Base-by-base conservation (phyloP, 2,329 filamentous ascomycete species). In the Mollisiaceae sp. region DNA sequence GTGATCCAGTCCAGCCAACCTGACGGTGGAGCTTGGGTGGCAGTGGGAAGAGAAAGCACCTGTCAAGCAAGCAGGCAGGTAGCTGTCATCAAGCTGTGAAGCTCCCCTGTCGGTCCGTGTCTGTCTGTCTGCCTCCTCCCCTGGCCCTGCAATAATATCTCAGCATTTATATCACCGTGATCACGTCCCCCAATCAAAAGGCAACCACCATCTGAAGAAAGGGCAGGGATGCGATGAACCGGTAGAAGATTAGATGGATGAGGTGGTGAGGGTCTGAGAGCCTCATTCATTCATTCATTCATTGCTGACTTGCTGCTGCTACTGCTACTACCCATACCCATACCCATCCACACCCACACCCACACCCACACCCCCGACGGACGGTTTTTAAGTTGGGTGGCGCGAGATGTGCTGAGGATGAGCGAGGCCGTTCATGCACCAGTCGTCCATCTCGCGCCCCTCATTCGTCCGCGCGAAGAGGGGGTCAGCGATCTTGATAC, bases 221-320 rank as follows among this genome's bases (percentile, higher is more conserved):
- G n/a, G n/a, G n/a, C n/a, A n/a, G n/a, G n/a, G n/a, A n/a, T n/a
- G n/a, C n/a, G n/a, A n/a, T n/a, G 12, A 18, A 18, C 14, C 15
- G 38, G 38, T 41, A 9, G 8, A 43, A 43, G 27, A 32, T 32
- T 32, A 6, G 27, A 32, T 32, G 8, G 22, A 1, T 14, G 27
- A 56, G 52, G 52, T 56, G n/a, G n/a, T n/a, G n/a, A n/a, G n/a
- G n/a, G n/a, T n/a, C 52, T 56, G 52, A 35, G 52, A 56, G 52
- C 27, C 52, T 56, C 52, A 56, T 56, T 56, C 14, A 6, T n/a
- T n/a, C n/a, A n/a, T n/a, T n/a, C n/a, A n/a, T n/a, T n/a, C n/a
- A n/a, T n/a, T n/a, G n/a, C n/a, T n/a, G n/a, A n/a, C n/a, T 32
- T 32, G 27, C 52, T 56, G 45, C 45, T n/a, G n/a, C n/a, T n/a